Conservation (phyloP, 352 stramenopile genomes). For the Globisporangium nunn region DNA sequence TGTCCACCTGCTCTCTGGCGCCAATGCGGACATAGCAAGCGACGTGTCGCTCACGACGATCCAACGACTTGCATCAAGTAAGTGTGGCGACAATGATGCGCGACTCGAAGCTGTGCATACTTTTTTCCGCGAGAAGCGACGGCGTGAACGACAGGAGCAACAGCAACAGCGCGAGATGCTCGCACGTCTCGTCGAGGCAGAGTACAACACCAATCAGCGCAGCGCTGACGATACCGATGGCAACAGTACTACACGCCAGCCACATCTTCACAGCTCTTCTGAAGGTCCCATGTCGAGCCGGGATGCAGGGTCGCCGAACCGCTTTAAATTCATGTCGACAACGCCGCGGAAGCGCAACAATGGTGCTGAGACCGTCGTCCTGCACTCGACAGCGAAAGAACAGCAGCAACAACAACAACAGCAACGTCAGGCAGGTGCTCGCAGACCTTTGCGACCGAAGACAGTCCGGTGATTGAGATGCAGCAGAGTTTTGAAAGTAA, state of each 20-base stretch:
- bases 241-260: not conserved
- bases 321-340: not conserved
- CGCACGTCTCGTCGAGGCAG: slow-evolving; percentile 1
- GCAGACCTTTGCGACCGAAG: not conserved
- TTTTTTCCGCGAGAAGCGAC: slow-evolving; percentile 41
- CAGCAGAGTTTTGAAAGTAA: not conserved
- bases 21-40: not conserved
- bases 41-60: not conserved
- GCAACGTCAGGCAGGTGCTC: not conserved
- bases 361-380: slow-evolving; percentile 8
- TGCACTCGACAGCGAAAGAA: not conserved
- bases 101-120: slow-evolving; percentile 25
- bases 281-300: not conserved
- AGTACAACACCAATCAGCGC: not conserved
- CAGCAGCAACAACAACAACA: slow-evolving; percentile 6
- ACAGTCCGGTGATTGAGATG: slow-evolving; percentile 4
- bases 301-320: not conserved
- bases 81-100: slow-evolving; percentile 5
- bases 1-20: not conserved
- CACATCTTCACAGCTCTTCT: not conserved
- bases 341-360: slow-evolving; percentile 17
- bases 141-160: slow-evolving; percentile 31
- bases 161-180: slow-evolving; percentile 17
- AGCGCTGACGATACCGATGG: not conserved
- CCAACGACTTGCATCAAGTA: not conserved